These are phyloP conservation scores for Sequoia sempervirens DNA, from an alignment of 75 land plant species.

Conservation along the genomic window DNA sequence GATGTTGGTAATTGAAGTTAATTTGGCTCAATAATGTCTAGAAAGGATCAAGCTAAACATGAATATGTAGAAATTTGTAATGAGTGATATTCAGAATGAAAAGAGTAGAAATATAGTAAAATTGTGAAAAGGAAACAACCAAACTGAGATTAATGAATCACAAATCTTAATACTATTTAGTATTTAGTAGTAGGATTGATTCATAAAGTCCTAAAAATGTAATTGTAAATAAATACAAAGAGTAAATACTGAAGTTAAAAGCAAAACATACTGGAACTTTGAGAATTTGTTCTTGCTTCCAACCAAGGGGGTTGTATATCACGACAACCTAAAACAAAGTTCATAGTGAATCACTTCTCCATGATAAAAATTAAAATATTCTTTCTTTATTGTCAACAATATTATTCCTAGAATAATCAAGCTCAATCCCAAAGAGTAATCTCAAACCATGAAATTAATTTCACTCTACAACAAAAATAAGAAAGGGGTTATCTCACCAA, in stretches of 20 bases:
- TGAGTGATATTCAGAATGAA: background rate
- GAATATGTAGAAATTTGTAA: background rate
- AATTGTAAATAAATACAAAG: background rate
- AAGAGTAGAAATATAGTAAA: slow-evolving; percentile 1
- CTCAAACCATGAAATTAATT: background rate
- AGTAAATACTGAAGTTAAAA: background rate
- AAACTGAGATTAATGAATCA: background rate
- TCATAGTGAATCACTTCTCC: background rate
- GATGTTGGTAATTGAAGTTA: background rate
- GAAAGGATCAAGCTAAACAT: background rate
- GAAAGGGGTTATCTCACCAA: slow-evolving; percentile 35
- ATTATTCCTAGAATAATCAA: background rate
- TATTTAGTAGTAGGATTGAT: too few species aligned
- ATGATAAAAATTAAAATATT: background rate
- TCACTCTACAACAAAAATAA: background rate
- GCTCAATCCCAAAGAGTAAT: background rate
- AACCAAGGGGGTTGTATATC: slow-evolving; percentile 71
- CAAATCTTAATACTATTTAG: background rate
- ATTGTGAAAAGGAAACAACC: background rate
- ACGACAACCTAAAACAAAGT: slow-evolving; percentile 52
- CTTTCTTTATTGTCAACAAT: background rate
- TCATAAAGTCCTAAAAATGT: background rate
- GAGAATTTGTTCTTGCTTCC: slow-evolving; percentile 50
- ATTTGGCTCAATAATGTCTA: background rate
- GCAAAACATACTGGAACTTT: slow-evolving; percentile 43